Percentiles rank a stretch among this genome's conserved stretches.
Evolutionary conservation across 129 eudicot species (phyloP).

Genomic region (Arctium minus): DNA sequence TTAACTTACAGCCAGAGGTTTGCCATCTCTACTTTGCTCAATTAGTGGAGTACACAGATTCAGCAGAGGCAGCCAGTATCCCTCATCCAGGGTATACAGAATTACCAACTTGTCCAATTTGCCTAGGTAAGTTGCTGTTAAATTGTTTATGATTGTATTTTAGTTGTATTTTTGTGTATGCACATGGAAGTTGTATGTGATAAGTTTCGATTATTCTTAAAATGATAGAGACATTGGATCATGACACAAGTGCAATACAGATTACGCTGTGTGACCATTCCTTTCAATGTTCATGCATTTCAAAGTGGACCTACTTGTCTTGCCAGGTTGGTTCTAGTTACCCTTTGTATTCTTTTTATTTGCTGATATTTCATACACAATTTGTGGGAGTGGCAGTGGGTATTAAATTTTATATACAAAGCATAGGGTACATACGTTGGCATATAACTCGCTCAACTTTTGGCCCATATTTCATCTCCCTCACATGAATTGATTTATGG

Average conservation of each 20-base stretch:
- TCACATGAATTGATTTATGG: not conserved
- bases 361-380: not conserved
- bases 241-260: conserved; percentile 89
- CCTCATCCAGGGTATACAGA: conserved; percentile 57
- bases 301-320: conserved; percentile 86
- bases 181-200: not conserved
- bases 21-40: conserved; percentile 80
- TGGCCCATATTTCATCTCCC: not conserved
- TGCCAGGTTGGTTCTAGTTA: conserved; percentile 62
- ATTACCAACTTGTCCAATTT: conserved; percentile 30
- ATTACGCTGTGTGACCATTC: conserved; percentile 90
- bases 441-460: not conserved
- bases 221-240: conserved; percentile 85
- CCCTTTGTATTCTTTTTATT: not conserved
- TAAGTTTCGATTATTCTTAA: conserved; percentile 10
- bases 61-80: conserved; percentile 58
- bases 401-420: not conserved
- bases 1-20: conserved; percentile 63
- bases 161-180: not conserved
- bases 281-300: conserved; percentile 77
- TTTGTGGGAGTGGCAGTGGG: not conserved
- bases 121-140: conserved; percentile 22
- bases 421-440: not conserved
- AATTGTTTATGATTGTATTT: not conserved
- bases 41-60: conserved; percentile 58